phyloP scores from a whole-genome alignment of 768 basidiomycete genomes.

The Pleurotus eryngii region DNA sequence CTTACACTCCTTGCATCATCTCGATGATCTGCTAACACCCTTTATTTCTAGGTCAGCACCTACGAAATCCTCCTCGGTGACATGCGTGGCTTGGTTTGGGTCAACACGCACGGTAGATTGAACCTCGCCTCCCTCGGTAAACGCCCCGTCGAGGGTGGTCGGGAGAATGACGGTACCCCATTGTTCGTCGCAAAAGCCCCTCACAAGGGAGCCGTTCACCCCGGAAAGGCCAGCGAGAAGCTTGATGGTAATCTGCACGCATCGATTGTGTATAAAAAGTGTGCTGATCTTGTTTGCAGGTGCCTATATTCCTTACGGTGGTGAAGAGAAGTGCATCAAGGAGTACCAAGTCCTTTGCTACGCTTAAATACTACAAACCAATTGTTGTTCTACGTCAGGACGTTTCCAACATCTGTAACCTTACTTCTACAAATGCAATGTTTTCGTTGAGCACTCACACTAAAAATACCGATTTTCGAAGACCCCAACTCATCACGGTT shows the following conservation, averaged over 20 bases:
- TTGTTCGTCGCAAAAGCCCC: conserved; percentile 62
- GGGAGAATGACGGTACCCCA: conserved; percentile 55
- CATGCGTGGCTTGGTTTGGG: conserved; percentile 55
- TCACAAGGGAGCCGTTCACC: conserved; percentile 46
- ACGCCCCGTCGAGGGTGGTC: conserved; percentile 65
- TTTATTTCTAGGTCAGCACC: conserved; percentile 41
- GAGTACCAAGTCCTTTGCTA: conserved; percentile 38
- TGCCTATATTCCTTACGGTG: conserved; percentile 50
- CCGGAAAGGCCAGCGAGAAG: conserved; percentile 61
- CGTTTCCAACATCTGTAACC: not conserved
- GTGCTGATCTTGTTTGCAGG: conserved; percentile 23
- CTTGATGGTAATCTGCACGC: conserved; percentile 38
- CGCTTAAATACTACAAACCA: not conserved
- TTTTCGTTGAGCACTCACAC: too few relatives aligned
- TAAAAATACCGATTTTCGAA: too few relatives aligned
- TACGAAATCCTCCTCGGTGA: conserved; percentile 76
- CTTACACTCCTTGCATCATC: conserved; percentile 7
- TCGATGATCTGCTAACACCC: not conserved
- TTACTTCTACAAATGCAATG: too few relatives aligned
- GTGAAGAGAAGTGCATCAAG: conserved; percentile 5
- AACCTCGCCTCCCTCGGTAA: conserved; percentile 40
- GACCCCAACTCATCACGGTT: too few relatives aligned
- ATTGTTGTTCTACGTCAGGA: not conserved
- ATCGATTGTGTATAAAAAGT: not conserved
- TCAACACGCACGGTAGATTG: conserved; percentile 42